These are phyloP conservation scores for Hypholoma fasciculare DNA, from an alignment of 768 basidiomycete genomes.

Conservation along the genomic window DNA sequence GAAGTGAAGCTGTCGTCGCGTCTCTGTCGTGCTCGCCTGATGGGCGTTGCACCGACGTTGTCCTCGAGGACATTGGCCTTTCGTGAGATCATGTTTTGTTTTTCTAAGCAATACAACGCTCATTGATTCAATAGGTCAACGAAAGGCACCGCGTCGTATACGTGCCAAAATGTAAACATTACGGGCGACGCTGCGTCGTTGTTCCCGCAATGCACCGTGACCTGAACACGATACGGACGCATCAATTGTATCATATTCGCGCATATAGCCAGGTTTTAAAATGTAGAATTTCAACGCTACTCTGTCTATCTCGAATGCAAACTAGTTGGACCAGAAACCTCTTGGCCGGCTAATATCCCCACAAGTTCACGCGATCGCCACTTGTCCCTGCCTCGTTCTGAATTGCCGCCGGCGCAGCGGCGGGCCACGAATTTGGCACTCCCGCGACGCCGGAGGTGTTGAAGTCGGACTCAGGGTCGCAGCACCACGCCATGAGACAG, in stretches of 20 bases:
- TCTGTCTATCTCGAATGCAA: too few species aligned
- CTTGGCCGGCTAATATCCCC: neutral
- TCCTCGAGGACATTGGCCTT: slow-evolving; percentile 44
- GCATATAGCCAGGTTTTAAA: neutral
- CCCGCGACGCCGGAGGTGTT: neutral
- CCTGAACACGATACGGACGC: slow-evolving; percentile 12
- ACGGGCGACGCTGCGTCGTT: slow-evolving; percentile 42
- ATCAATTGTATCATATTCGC: neutral
- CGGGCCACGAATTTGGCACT: neutral
- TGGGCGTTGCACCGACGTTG: slow-evolving; percentile 48
- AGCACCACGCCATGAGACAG: slow-evolving; percentile 30
- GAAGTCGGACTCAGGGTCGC: slow-evolving; percentile 1
- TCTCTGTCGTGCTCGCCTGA: slow-evolving; percentile 57
- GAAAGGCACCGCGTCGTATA: slow-evolving; percentile 43
- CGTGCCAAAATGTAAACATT: slow-evolving; percentile 55
- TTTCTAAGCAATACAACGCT: neutral
- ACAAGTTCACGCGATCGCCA: neutral
- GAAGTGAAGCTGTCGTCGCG: slow-evolving; percentile 53
- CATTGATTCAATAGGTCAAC: slow-evolving; percentile 28
- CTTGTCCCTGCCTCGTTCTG: too few species aligned
- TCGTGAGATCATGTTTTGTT: slow-evolving; percentile 31
- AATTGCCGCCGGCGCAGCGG: too few species aligned
- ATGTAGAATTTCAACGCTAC: too few species aligned
- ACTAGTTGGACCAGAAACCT: too few species aligned
- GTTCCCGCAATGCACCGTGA: slow-evolving; percentile 40